These are phyloP conservation scores for Marasmius tenuissimus DNA, from an alignment of 1,284 basidiomycete genomes.

Conservation along the genomic window DNA sequence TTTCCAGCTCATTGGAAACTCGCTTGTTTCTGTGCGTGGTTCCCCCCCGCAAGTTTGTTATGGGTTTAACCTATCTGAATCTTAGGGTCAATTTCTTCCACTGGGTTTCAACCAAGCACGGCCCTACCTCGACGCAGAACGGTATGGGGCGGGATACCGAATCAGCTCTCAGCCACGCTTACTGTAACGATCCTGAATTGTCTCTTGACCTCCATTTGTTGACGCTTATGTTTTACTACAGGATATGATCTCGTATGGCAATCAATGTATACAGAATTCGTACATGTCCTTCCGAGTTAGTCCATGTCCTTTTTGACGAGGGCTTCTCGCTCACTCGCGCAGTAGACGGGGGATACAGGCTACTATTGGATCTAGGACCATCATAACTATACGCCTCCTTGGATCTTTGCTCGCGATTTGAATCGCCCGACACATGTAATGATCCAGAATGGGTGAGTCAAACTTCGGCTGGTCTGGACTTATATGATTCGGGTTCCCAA, in stretches of 20 bases:
- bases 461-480: too few species aligned
- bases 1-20: too few species aligned
- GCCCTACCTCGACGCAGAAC: constrained; percentile 53
- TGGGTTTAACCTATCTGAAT: too few species aligned
- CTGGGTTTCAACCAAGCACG: constrained; percentile 58
- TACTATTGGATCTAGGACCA: constrained; percentile 52
- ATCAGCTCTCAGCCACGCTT: constrained; percentile 54
- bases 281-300: constrained; percentile 49
- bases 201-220: background rate
- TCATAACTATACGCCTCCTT: constrained; percentile 61
- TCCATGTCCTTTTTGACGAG: background rate
- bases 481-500: background rate
- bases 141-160: constrained; percentile 51
- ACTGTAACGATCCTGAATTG: constrained; percentile 29
- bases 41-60: too few species aligned
- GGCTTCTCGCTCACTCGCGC: background rate
- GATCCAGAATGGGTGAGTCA: constrained; percentile 51
- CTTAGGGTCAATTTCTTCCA: constrained; percentile 52
- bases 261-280: constrained; percentile 52
- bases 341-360: constrained; percentile 56
- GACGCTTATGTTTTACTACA: constrained; percentile 18
- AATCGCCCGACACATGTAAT: constrained; percentile 48
- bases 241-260: constrained; percentile 59
- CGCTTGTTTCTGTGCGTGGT: too few species aligned
- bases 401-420: constrained; percentile 51